phyloP scores from a whole-genome alignment of 176 grass and related monocot species.

The Cenchrus purpureus region DNA sequence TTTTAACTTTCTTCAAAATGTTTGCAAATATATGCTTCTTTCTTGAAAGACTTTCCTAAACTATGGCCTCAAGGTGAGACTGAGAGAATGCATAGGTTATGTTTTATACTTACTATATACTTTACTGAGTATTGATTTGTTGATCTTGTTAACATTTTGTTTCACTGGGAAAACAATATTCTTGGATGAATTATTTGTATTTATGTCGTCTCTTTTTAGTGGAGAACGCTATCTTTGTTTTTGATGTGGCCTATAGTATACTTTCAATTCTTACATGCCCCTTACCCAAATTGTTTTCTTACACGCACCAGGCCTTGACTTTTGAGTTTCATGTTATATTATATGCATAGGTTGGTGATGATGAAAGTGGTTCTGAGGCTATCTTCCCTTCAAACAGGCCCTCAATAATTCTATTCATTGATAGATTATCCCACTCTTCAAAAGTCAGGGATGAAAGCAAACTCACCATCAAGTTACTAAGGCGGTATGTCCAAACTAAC shows the following conservation, averaged over 20 bases:
- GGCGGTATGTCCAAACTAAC: conserved; percentile 71
- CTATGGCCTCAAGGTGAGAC: conserved; percentile 31
- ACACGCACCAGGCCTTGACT: conserved; percentile 16
- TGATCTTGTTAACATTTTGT: conserved; percentile 29
- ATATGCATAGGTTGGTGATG: conserved; percentile 68
- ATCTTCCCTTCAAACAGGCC: conserved; percentile 75
- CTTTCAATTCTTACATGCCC: not conserved
- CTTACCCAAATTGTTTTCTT: no score
- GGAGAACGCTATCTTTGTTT: not conserved
- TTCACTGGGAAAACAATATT: conserved; percentile 18
- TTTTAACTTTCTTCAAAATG: conserved; percentile 22
- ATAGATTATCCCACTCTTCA: conserved; percentile 70
- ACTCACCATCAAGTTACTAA: conserved; percentile 66
- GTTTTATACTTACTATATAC: conserved; percentile 16
- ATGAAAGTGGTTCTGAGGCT: conserved; percentile 53
- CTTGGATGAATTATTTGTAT: conserved; percentile 16
- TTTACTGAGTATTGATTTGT: not conserved
- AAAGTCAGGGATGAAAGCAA: conserved; percentile 87
- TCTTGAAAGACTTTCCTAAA: conserved; percentile 31
- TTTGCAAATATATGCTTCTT: conserved; percentile 36
- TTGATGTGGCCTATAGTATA: not conserved
- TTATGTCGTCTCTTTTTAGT: conserved; percentile 11
- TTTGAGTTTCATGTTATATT: conserved; percentile 39
- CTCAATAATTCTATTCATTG: conserved; percentile 84
- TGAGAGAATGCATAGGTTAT: conserved; percentile 9